Conservation (phyloP, 78 protist genomes). For the Chrysochromulina parva region DNA sequence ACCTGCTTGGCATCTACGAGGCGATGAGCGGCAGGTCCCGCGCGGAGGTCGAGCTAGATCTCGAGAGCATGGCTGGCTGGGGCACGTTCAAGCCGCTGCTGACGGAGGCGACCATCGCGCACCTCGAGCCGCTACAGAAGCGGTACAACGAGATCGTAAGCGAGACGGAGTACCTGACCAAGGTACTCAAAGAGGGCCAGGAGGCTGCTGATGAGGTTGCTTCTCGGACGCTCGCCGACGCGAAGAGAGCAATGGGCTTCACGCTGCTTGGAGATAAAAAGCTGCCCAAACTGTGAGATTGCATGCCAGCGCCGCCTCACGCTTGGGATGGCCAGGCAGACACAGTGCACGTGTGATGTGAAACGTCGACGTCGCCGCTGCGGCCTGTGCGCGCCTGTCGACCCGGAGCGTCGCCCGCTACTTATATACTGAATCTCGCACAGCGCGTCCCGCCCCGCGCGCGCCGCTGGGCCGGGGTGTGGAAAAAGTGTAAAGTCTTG, state of each 20-base stretch:
- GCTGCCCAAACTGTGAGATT: background rate
- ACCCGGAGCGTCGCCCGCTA: too few species aligned
- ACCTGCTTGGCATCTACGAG: conserved; percentile 49
- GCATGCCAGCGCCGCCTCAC: too few species aligned
- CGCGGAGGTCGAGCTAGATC: background rate
- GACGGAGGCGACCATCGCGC: conserved; percentile 9
- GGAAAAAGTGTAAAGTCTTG: too few species aligned
- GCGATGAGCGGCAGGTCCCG: conserved; percentile 1
- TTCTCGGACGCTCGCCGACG: background rate
- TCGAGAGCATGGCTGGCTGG: background rate
- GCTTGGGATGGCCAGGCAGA: too few species aligned
- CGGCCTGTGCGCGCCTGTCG: too few species aligned
- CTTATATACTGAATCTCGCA: too few species aligned
- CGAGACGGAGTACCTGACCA: background rate
- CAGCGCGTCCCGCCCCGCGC: too few species aligned
- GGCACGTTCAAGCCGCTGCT: conserved; percentile 43
- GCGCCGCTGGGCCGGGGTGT: too few species aligned
- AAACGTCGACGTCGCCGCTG: too few species aligned
- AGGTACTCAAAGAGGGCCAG: background rate
- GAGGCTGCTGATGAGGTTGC: conserved; percentile 14
- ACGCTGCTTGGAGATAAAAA: background rate
- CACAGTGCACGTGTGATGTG: too few species aligned
- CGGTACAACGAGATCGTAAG: background rate
- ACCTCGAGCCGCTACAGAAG: conserved; percentile 28
- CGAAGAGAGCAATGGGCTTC: conserved; percentile 38